phyloP scores from a whole-genome alignment of 2,329 filamentous ascomycete genomes.

The Macrophomina pseudophaseolina region DNA sequence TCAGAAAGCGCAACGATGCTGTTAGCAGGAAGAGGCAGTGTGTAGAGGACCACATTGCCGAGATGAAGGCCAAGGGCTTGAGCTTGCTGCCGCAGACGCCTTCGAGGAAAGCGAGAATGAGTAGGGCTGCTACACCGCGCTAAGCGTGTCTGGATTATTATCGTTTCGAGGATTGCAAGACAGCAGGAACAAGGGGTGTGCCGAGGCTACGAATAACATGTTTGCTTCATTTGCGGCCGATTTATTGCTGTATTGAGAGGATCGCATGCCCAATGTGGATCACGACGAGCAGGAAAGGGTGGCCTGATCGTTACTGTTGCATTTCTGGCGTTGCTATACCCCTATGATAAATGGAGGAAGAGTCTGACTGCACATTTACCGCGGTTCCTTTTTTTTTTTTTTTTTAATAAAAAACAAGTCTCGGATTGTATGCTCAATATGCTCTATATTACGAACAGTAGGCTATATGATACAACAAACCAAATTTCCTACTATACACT shows the following conservation, averaged over 20 bases:
- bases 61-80: conserved; percentile 61
- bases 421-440: too few species aligned
- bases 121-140: background rate
- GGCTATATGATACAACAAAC: too few species aligned
- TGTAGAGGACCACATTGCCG: conserved; percentile 56
- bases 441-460: background rate
- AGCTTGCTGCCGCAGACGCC: conserved; percentile 56
- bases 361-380: too few species aligned
- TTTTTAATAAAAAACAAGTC: too few species aligned
- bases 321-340: conserved; percentile 13
- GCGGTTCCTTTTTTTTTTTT: too few species aligned
- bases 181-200: too few species aligned
- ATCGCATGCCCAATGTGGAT: background rate
- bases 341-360: background rate
- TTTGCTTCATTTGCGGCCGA: background rate
- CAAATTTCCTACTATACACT: background rate
- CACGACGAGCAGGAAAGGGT: background rate
- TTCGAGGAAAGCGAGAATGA: conserved; percentile 29
- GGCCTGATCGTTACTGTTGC: background rate
- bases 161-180: too few species aligned
- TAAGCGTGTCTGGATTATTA: background rate
- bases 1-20: conserved; percentile 58
- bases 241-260: background rate
- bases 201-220: too few species aligned
- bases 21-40: conserved; percentile 56